Base-by-base conservation (phyloP, 345 rosid genomes). In the Dimocarpus longan region DNA sequence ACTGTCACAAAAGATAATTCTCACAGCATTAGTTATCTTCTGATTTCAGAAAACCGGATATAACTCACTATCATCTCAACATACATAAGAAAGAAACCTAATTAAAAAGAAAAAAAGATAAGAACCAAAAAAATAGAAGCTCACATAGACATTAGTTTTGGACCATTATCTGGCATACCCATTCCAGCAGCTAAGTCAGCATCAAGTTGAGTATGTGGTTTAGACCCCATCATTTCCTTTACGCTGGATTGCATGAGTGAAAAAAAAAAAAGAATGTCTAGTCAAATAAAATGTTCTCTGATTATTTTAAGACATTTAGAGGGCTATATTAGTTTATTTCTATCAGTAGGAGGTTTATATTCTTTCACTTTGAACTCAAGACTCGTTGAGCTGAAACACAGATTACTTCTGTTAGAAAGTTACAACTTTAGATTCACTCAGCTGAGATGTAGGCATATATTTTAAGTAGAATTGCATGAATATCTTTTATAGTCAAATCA, bases 111-210 rank as follows among this genome's bases (percentile, higher is more conserved):
- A 57, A 60, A 8, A 7, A n/a, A 59, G 10, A 21, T 64, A 57
- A 50, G 52, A 64, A 46, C 28, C 22, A 13, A 73, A 71, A 80
- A 63, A 78, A 11, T 77, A 5, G 39, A 43, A 26, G 78, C 71
- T 90, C 86, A 92, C 62, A 79, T 56, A 0, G 90, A 71, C 93
- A 90, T 90, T 73, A 95, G 89, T 84, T 88, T 90, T 15, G 92
- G 91, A 22, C 99, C 99, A 87, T 92, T 92, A 76, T 96, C 97
- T 0, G 99, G 99, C 92, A 86, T 90, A 39, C 98, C 99, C 99
- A 90, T 94, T 82, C 98, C 99, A 73, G 83, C 94, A 10, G 99
- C 98, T 78, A 93, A 88, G 18, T 94, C 98, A 9, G 99, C 98
- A 83, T 95, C 97, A 5, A 95, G 95, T 81, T 95, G 98, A 11